These are phyloP conservation scores for Pyrus communis DNA, from an alignment of 306 rosid species.

Conservation along the genomic window DNA sequence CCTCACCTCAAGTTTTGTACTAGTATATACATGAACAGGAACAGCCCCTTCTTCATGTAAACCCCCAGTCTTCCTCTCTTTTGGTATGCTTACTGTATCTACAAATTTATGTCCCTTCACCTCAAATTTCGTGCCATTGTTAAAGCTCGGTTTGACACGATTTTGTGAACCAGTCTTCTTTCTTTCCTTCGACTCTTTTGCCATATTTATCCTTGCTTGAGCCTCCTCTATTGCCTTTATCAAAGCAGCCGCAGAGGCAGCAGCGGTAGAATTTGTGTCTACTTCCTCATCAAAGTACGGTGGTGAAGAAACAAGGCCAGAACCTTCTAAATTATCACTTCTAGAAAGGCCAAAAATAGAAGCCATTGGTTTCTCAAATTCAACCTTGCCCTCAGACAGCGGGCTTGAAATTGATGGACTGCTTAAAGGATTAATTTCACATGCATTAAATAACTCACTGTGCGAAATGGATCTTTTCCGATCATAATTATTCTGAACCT, in stretches of 20 bases:
- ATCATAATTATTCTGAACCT: slow-evolving; percentile 30
- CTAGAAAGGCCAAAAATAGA: slow-evolving; percentile 23
- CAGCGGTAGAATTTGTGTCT: slow-evolving; percentile 70
- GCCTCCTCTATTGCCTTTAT: slow-evolving; percentile 93
- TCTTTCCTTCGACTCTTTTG: slow-evolving; percentile 66
- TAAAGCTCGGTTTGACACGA: slow-evolving; percentile 34
- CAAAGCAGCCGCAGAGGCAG: slow-evolving; percentile 81
- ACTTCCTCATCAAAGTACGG: slow-evolving; percentile 52
- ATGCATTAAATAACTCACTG: slow-evolving; percentile 35
- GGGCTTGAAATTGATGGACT: slow-evolving; percentile 31
- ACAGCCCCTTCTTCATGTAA: slow-evolving; percentile 28
- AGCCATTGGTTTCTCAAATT: slow-evolving; percentile 30
- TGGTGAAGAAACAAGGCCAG: slow-evolving; percentile 37
- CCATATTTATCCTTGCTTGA: slow-evolving; percentile 62
- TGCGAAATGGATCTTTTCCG: slow-evolving; percentile 25
- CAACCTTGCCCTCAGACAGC: slow-evolving; percentile 18
- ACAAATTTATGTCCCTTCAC: slow-evolving; percentile 20
- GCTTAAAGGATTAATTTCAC: slow-evolving; percentile 30
- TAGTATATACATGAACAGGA: slow-evolving; percentile 3
- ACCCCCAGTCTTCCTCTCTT: slow-evolving; percentile 33
- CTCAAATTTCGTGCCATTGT: slow-evolving; percentile 30
- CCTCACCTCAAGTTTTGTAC: neutral
- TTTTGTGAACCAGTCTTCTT: slow-evolving; percentile 59
- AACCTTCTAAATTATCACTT: slow-evolving; percentile 25
- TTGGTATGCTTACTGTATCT: slow-evolving; percentile 20